phyloP scores from a whole-genome alignment of 805 yeast genomes.

The Vanderwaltozyma polyspora region DNA sequence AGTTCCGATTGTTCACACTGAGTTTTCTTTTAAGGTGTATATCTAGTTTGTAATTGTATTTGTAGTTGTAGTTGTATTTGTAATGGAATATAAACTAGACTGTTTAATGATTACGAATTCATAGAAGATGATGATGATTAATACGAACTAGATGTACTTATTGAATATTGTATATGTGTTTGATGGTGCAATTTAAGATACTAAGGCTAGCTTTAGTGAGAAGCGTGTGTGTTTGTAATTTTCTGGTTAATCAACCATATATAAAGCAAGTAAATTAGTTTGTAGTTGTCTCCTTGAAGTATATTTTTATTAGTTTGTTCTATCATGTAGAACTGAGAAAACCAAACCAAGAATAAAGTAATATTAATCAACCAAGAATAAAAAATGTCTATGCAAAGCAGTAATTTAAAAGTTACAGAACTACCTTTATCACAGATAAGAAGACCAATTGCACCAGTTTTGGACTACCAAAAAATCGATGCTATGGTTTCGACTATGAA shows the following conservation, averaged over 20 bases:
- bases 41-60: too few species aligned
- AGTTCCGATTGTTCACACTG: too few species aligned
- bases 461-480: conserved; percentile 62
- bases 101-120: too few species aligned
- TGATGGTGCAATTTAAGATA: neutral
- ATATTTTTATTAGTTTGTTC: neutral
- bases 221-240: too few species aligned
- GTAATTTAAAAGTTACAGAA: conserved; percentile 38
- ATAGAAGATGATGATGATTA: too few species aligned
- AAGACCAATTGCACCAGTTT: conserved; percentile 78
- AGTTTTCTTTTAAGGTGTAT: too few species aligned
- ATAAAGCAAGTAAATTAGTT: neutral
- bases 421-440: conserved; percentile 58
- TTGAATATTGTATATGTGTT: too few species aligned
- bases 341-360: neutral
- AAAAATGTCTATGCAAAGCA: conserved; percentile 60
- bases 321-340: neutral
- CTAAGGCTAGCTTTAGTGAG: too few species aligned
- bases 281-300: neutral
- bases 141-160: too few species aligned
- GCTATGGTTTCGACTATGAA: conserved; percentile 65
- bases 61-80: too few species aligned
- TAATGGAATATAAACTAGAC: too few species aligned
- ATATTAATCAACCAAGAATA: too few species aligned
- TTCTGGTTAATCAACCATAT: neutral